Evolutionary conservation across 805 yeast genomes (phyloP).

Genomic region (Pichia scutulata): DNA sequence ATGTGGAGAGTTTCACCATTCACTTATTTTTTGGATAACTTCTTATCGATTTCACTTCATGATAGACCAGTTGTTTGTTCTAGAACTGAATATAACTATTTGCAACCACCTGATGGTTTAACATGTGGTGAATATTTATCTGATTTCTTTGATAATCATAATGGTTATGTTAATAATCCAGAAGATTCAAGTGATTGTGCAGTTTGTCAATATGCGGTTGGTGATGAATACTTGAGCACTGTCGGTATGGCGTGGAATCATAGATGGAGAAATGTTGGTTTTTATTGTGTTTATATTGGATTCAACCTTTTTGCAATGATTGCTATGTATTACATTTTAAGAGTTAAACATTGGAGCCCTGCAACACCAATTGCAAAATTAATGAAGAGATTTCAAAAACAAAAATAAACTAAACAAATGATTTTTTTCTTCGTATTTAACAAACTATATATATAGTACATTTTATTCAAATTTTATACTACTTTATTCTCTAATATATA

Average conservation of each 20-base stretch:
- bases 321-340: slow-evolving; percentile 27
- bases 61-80: slow-evolving; percentile 44
- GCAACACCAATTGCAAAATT: not conserved
- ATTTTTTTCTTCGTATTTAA: not conserved
- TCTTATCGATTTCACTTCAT: slow-evolving; percentile 43
- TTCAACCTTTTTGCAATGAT: slow-evolving; percentile 42
- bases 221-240: slow-evolving; percentile 39
- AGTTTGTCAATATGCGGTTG: slow-evolving; percentile 38
- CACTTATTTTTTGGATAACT: slow-evolving; percentile 56
- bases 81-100: slow-evolving; percentile 39
- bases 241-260: slow-evolving; percentile 37
- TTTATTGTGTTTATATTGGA: slow-evolving; percentile 46
- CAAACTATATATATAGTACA: not conserved
- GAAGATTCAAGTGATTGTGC: slow-evolving; percentile 41
- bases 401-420: not conserved
- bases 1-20: slow-evolving; percentile 71
- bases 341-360: slow-evolving; percentile 20
- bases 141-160: slow-evolving; percentile 26
- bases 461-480: not conserved
- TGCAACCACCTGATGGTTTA: slow-evolving; percentile 49
- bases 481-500: too few relatives aligned
- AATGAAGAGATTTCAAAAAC: not conserved
- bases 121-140: slow-evolving; percentile 56
- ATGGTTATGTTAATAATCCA: slow-evolving; percentile 56
- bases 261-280: slow-evolving; percentile 64